Evolutionary conservation across 2,329 filamentous ascomycete species (phyloP), one percentile per base, ranked within the genome.

Genomic region (Xylariaceae sp.): DNA sequence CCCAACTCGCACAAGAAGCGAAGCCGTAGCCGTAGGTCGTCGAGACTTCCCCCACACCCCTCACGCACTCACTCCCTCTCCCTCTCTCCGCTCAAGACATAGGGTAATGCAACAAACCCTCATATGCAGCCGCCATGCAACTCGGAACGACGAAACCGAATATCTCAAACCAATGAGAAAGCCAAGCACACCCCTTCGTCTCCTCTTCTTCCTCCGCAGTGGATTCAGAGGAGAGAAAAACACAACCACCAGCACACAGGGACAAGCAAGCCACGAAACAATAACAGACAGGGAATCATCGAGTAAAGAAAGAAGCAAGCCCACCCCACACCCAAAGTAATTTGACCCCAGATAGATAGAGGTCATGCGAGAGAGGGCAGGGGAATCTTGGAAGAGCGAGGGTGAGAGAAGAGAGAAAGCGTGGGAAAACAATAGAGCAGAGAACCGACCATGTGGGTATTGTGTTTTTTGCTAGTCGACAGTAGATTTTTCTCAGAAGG

Each of bases 71-170:
- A 18, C 17, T 18, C 17, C 17, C 17, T 18, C 17, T 2, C 17
- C 17, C 17, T 18, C 17, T 18, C 23, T 30, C 23, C 23, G 17
- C 23, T 30, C 23, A 30, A 30, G 23, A 30, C 23, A 30, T 5
- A 30, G 23, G 23, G 23, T 5, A 51, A 35, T 35, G 49, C 49
- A 30, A 51, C 49, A 51, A 51, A 49, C 53, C 23, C 23, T 30
- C 23, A 51, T 58, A 59, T 63, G 61, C 61, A 63, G 56, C 58
- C 56, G 56, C 59, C 51, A 63, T 63, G 58, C 59, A 59, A 59
- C 59, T 63, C 58, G 59, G 58, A 57, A 59, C 56, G 58, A 59
- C 39, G 51, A 41, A 15, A 53, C 17, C 37, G 37, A 41, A 30
- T 41, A 52, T 23, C 55, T 34, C 18, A 57, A 57, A 34, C 55